Evolutionary conservation across 257 asterid genomes (phyloP).

Genomic region (Scutellaria galericulata): DNA sequence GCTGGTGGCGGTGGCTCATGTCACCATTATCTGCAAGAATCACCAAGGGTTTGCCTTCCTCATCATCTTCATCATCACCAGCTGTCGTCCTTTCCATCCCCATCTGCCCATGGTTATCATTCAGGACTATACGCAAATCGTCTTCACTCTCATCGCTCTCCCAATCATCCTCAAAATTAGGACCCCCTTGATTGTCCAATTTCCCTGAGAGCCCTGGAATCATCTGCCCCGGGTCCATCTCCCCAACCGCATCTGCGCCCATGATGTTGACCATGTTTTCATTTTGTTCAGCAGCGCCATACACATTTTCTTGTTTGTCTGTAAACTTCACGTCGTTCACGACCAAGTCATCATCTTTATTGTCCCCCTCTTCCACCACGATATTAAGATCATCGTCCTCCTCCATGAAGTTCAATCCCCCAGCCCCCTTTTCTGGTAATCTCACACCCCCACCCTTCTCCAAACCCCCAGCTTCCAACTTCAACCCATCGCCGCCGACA

Average conservation of each 20-base stretch:
- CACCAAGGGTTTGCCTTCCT: constrained; percentile 67
- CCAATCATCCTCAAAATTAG: constrained; percentile 33
- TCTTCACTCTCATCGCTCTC: constrained; percentile 41
- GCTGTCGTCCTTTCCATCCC: constrained; percentile 30
- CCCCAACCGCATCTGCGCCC: constrained; percentile 19
- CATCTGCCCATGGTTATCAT: constrained; percentile 36
- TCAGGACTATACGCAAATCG: constrained; percentile 37
- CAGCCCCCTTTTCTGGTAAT: constrained; percentile 38
- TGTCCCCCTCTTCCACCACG: constrained; percentile 65
- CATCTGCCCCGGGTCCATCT: not conserved
- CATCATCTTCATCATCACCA: constrained; percentile 32
- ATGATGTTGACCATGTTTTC: constrained; percentile 33
- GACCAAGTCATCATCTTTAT: constrained; percentile 54
- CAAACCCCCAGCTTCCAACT: constrained; percentile 57
- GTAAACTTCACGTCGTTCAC: constrained; percentile 43
- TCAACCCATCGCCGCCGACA: constrained; percentile 34
- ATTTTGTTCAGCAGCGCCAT: constrained; percentile 29
- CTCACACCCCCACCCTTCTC: constrained; percentile 51
- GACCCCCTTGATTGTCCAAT: constrained; percentile 21
- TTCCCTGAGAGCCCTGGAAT: constrained; percentile 25
- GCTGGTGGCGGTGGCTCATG: constrained; percentile 56
- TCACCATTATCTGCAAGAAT: constrained; percentile 75
- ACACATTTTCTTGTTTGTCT: constrained; percentile 25
- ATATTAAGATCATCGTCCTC: constrained; percentile 67
- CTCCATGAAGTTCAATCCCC: constrained; percentile 51